Evolutionary conservation across 495 filamentous ascomycete genomes (phyloP), one percentile per base, ranked within the genome.

Genomic region (Aspergillus nanangensis): DNA sequence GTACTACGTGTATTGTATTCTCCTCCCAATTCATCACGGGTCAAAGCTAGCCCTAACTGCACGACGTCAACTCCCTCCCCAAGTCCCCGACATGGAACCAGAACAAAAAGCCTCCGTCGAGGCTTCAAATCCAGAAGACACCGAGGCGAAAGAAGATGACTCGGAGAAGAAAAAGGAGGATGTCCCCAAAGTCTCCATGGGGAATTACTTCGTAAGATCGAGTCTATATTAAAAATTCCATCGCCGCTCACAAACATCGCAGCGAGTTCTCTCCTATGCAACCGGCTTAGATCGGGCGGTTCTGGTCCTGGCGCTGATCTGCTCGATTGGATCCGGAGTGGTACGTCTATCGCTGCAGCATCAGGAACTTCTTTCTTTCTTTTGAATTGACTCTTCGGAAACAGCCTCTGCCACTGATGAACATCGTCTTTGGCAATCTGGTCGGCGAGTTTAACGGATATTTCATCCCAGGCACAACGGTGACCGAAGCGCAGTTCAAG

Each of bases 321-420:
- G 71, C 45, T 71, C 86, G 40, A 83, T 91, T 52, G 78, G 71
- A 19, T 84, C 76, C n/a, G 88, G 86, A 23, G 84, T 87, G 38
- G 54, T 57, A 55, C 23, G 53, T 53, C 5, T 19, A 21, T 18
- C 24, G 8, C 1, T 10, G 19, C 17, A 2, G 32, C 29, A 9
- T n/a, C 18, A 15, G 8, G 38, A 3, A 5, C 15, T 20, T 25
- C 22, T 22, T 23, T 39, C n/a, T n/a, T n/a, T n/a, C n/a, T n/a
- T n/a, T n/a, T n/a, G n/a, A 21, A 46, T 25, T n/a, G 8, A 8
- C 10, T 15, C n/a, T 25, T 19, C n/a, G n/a, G n/a, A n/a, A n/a
- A 32, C 14, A 64, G 61, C 50, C 68, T 3, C 47, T 74, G 7
- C 73, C 73, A 3, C 46, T 77, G 8, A 73, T 74, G 70, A 73